Percentiles rank a stretch among this genome's conserved stretches.
Evolutionary conservation across 148 eudicot genomes (phyloP).

Genomic region (Tetragonia tetragonoides): DNA sequence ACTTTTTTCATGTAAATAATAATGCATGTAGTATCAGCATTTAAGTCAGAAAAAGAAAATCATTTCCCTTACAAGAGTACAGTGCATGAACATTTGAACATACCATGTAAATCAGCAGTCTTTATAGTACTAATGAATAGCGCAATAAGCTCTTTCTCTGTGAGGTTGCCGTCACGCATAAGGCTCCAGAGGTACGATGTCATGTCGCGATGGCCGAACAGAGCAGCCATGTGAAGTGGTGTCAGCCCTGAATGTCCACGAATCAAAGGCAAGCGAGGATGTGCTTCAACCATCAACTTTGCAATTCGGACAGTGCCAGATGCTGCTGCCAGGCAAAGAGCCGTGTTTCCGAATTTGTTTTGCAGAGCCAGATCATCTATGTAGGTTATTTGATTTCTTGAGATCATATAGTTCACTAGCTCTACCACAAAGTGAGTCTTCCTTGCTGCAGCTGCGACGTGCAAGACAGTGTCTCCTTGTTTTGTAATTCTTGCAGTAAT

Average conservation of each 20-base stretch:
- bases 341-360: slow-evolving; percentile 34
- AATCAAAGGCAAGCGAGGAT: background rate
- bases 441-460: slow-evolving; percentile 39
- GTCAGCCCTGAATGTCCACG: slow-evolving; percentile 12
- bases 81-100: too few species aligned
- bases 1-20: too few species aligned
- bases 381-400: too few species aligned
- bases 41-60: too few species aligned
- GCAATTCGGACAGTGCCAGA: slow-evolving; percentile 34
- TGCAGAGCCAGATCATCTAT: background rate
- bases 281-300: slow-evolving; percentile 20
- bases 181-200: slow-evolving; percentile 17
- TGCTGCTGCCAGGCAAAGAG: slow-evolving; percentile 42
- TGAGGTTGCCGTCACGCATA: background rate
- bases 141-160: slow-evolving; percentile 6
- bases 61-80: too few species aligned
- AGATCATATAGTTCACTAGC: slow-evolving; percentile 19
- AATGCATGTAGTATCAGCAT: too few species aligned
- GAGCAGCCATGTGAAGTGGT: slow-evolving; percentile 27
- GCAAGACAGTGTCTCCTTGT: slow-evolving; percentile 35
- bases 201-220: slow-evolving; percentile 22
- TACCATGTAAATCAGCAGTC: slow-evolving; percentile 31
- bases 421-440: slow-evolving; percentile 24
- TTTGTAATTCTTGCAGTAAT: slow-evolving; percentile 22
- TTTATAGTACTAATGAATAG: slow-evolving; percentile 27